Evolutionary conservation across 1,139 yeast genomes (phyloP).

Genomic region (Starmera stellimalicola): DNA sequence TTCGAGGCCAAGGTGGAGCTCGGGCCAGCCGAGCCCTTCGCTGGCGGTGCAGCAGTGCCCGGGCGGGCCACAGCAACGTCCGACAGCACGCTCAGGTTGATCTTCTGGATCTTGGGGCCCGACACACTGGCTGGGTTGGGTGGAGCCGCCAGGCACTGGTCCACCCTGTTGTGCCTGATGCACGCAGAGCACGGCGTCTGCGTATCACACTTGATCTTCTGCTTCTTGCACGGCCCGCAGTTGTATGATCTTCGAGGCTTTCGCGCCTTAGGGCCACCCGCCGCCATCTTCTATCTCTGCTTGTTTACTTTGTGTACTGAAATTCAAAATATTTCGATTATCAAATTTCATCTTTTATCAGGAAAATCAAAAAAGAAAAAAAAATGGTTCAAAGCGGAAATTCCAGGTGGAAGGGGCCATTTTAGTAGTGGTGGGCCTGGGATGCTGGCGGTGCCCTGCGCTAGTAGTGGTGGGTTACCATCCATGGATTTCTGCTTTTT

Average conservation of each 20-base stretch:
- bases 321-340: too few relatives aligned
- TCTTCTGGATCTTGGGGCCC: background rate
- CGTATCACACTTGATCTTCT: constrained; percentile 46
- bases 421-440: too few relatives aligned
- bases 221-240: constrained; percentile 47
- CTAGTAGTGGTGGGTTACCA: too few relatives aligned
- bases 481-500: too few relatives aligned
- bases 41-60: background rate
- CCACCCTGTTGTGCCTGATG: constrained; percentile 30
- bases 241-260: constrained; percentile 38
- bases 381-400: too few relatives aligned
- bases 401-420: too few relatives aligned
- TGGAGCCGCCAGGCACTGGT: constrained; percentile 15
- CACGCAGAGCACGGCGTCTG: constrained; percentile 42
- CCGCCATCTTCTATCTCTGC: too few relatives aligned
- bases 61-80: background rate
- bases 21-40: background rate
- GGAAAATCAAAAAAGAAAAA: too few relatives aligned
- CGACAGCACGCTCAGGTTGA: background rate
- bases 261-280: too few relatives aligned
- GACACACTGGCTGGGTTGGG: constrained; percentile 13
- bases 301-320: too few relatives aligned
- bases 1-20: background rate
- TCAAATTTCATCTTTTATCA: too few relatives aligned
- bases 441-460: too few relatives aligned